Base-by-base conservation (phyloP, 148 eudicot genomes). In the Vaccinium corymbosum region DNA sequence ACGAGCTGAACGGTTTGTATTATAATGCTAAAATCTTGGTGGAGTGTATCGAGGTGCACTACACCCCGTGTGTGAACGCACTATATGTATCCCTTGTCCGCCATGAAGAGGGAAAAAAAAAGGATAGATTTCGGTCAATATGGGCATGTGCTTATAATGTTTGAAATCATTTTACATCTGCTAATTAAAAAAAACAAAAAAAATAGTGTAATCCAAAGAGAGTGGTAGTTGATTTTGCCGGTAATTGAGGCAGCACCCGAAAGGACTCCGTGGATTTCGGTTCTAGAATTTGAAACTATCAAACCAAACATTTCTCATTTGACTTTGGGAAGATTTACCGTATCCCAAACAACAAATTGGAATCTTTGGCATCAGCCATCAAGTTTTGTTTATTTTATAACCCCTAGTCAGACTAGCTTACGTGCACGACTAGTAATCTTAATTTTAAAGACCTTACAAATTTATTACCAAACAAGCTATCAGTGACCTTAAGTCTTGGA, bases 231-330 rank as follows among this genome's bases (percentile, higher is more conserved):
- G 72, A 66, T 66, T 10, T 12, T 14, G 5, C 3, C 27, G 32
- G 70, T 66, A 15, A 66, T 10, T 27, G 16, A 68, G 73, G 16
- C 38, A 27, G 42, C 73, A 29, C 73, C 19, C 42, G 17, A 35
- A 80, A 48, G 49, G 20, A 35, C 59, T 50, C 83, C 83, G 76
- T 16, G 25, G 61, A 81, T 81, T 81, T 81, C 83, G 83, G 76
- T 50, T 22, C 56, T n/a, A 14, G 27, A n/a, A 32, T 61, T 61
- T 32, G 50, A 22, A 55, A 42, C 46, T 42, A 42, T 3, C 46
- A 42, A 42, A 59, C 19, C 71, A 61, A 49, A 80, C 3, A 6
- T 20, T 38, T 81, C 57, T 22, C 38, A 12, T 53, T 80, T 59
- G 53, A 80, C 72, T 80, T 80, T 80, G 9, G 5, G 72, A 22